Conservation (phyloP, 2,329 filamentous ascomycete genomes). For the Huntiella omanensis region DNA sequence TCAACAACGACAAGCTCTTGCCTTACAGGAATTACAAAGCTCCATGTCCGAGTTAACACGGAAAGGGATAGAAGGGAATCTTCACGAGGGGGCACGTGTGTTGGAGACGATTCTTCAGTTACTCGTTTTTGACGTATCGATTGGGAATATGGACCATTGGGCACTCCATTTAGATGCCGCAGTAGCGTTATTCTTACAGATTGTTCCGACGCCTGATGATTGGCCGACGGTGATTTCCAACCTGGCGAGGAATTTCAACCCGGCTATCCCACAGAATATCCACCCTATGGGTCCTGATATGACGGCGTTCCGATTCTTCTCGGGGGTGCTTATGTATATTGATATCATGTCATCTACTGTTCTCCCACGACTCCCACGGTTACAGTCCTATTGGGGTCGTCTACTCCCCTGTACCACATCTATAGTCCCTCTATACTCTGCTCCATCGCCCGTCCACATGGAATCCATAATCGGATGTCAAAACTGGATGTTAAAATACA, state of each 20-base stretch:
- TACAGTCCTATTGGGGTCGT: constrained; percentile 23
- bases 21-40: constrained; percentile 24
- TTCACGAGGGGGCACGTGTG: constrained; percentile 21
- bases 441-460: constrained; percentile 21
- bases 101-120: constrained; percentile 34
- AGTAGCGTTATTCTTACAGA: constrained; percentile 28
- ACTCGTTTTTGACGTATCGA: constrained; percentile 31
- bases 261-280: constrained; percentile 17
- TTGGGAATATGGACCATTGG: constrained; percentile 28
- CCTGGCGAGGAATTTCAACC: constrained; percentile 19
- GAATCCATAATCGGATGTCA: constrained; percentile 34
- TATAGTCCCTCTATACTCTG: constrained; percentile 8
- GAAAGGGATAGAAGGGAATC: constrained; percentile 16
- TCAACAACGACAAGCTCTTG: constrained; percentile 25
- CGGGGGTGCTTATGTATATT: constrained; percentile 27
- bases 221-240: constrained; percentile 21
- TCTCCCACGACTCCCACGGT: constrained; percentile 22
- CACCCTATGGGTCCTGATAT: constrained; percentile 27
- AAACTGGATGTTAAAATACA: constrained; percentile 36
- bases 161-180: constrained; percentile 32
- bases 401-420: constrained; percentile 19
- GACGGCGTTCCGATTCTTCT: constrained; percentile 28
- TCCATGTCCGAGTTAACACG: constrained; percentile 22
- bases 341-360: constrained; percentile 32
- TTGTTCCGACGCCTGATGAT: constrained; percentile 20